Base-by-base conservation (phyloP, 2,329 filamentous ascomycete species). In the Mycocentrospora acerina region DNA sequence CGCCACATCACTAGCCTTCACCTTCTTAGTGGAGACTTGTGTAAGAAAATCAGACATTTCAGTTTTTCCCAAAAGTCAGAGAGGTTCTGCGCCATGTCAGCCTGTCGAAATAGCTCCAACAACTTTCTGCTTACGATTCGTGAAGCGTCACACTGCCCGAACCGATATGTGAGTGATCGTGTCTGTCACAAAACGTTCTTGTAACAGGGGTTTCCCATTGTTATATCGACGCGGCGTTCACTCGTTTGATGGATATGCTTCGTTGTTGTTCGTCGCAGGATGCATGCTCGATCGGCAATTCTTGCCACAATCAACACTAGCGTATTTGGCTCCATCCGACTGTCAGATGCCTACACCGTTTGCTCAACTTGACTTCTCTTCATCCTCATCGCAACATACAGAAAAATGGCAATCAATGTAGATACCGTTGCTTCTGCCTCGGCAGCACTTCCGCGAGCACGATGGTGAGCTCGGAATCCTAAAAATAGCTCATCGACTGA, bases 41-140 rank as follows among this genome's bases (percentile, higher is more conserved):
- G 67, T 76, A 32, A 78, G 62, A 15, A 78, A 62, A 32, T 71
- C 71, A 26, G 71, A 68, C 76, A 79, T 22, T 40, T 22, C 19
- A 5, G 19, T 6, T 22, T 22, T 9, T 6, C 9, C 19, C 19
- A 22, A 22, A 9, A 22, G 9, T 22, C 19, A 9, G 19, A 22
- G 19, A 22, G 29, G 15, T 27, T 22, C 19, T 22, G 19, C 19
- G 9, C 19, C 19, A n/a, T 27, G 17, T 36, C n/a, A 24, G 14
- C 4, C 3, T 6, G 9, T 11, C 12, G 15, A 15, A 15, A 29
- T 18, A 18, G 5, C n/a, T 10, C 15, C 8, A 14, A 19, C n/a
- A 10, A 12, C n/a, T 19, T 32, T 15, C 19, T 9, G 9, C 19
- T 22, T 22, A 22, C 19, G 5, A 22, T 22, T 22, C 19, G 9